Evolutionary conservation across 352 stramenopile species (phyloP).

Genomic region (Pythium scleroteichum): DNA sequence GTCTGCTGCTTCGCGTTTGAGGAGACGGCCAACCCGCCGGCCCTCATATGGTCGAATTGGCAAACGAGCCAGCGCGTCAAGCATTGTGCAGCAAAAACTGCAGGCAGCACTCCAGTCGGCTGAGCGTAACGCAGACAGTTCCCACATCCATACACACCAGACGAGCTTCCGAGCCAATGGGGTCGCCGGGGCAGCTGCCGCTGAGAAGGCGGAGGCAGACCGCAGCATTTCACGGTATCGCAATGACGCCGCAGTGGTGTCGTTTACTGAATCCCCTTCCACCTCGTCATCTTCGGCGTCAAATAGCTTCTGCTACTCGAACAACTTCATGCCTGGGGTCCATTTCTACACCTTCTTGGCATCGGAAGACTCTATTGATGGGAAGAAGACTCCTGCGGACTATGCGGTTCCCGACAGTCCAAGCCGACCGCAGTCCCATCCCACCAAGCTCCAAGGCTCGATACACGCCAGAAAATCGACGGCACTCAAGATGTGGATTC

Average conservation of each 20-base stretch:
- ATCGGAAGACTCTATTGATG: slow-evolving; percentile 37
- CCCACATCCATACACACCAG: slow-evolving; percentile 27
- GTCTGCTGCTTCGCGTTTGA: no score
- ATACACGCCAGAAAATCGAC: slow-evolving; percentile 22
- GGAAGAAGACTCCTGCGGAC: no score
- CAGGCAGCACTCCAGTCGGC: slow-evolving; percentile 56
- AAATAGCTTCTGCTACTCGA: slow-evolving; percentile 49
- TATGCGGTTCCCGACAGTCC: no score
- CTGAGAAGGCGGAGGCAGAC: slow-evolving; percentile 25
- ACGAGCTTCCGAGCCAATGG: slow-evolving; percentile 26
- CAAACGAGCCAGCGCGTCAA: slow-evolving; percentile 21
- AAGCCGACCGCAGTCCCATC: background rate
- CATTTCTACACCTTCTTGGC: slow-evolving; percentile 84
- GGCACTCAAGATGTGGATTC: slow-evolving; percentile 66
- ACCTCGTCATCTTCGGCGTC: slow-evolving; percentile 2
- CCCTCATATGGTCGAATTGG: slow-evolving; percentile 11
- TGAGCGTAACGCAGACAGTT: slow-evolving; percentile 39
- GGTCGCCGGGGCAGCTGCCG: slow-evolving; percentile 14
- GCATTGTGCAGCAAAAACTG: slow-evolving; percentile 66
- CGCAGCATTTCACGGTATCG: slow-evolving; percentile 53
- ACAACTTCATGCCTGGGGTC: slow-evolving; percentile 72
- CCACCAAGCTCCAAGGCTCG: background rate
- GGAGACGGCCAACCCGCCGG: slow-evolving; percentile 1
- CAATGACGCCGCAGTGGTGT: slow-evolving; percentile 52
- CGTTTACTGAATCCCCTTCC: slow-evolving; percentile 51